Evolutionary conservation across 148 eudicot genomes (phyloP), one percentile per base, ranked within the genome.

Genomic region (Nyssa sinensis): DNA sequence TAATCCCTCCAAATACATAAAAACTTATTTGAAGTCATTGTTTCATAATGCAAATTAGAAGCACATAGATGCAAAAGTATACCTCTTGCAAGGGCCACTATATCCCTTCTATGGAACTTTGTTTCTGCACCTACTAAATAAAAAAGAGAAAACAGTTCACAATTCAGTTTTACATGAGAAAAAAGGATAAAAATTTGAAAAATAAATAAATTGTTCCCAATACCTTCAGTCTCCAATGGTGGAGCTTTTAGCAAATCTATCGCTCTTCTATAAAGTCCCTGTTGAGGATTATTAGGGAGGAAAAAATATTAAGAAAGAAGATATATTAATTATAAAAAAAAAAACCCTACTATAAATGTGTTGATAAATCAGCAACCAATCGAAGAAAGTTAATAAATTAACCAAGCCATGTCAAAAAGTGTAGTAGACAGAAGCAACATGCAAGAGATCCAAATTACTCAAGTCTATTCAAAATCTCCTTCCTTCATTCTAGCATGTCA

Each of bases 41-140:
- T 19, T n/a, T 13, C 8, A n/a, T n/a, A n/a, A n/a, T n/a, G n/a
- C n/a, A n/a, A 3, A 27, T 25, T 60, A 41, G 23, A 28, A 13
- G 21, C 9, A 53, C 62, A 14, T 67, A 39, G 53, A 41, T 27
- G 47, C 41, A 21, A n/a, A 66, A 70, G 32, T 66, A 33, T 85
- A 94, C 98, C 98, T 90, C 96, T 88, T 53, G 98, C 98, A 64
- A 94, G 92, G 58, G 96, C 90, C 78, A 92, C 80, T 51, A 94
- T 87, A 61, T 94, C 98, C 78, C 85, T 85, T 74, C 82, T 79
- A 55, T 63, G 78, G 34, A 82, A 71, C 35, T 79, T 81, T 63
- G 77, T 83, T 65, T 76, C 74, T n/a, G 75, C 75, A 70, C 87
- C 98, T 86, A 76, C n/a, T 25, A 58, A 35, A 71, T 53, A 53